Evolutionary conservation across 148 eudicot genomes (phyloP), one percentile per base, ranked within the genome.

Genomic region (Camellia sinensis): DNA sequence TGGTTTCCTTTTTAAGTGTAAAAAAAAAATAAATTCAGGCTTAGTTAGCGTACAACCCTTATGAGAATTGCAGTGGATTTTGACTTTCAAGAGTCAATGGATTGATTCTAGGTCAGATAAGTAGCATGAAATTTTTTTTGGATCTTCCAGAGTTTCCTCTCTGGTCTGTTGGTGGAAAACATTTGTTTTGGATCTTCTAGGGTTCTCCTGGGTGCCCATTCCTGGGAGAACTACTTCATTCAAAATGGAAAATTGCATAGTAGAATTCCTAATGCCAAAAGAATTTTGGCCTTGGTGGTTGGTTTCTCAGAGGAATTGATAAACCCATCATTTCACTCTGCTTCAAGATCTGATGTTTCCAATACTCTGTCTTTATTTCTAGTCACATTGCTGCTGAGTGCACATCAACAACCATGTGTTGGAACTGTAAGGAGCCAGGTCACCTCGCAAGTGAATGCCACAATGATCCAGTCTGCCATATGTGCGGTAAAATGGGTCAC

Each of bases 361-460:
- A 18, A 6, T 56, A 0, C 21, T 48, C 3, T 15, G 29, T 76
- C 52, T 76, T 57, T 21, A 3, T 7, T 22, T 41, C 48, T 77
- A 89, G 92, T 76, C 92, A 89, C 80, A 73, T 87, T 64, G 85
- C 89, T 68, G 76, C 81, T 15, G 92, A 89, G 80, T 89, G 92
- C 81, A 85, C 81, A 63, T 86, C 90, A 48, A 85, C 86, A 70
- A 82, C 86, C 46, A 84, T 83, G 18, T 89, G 92, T 72, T 89
- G 92, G 92, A 89, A 89, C 81, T 89, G 92, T 71, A 83, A 87
- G 79, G 86, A 86, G 63, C 90, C 92, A 22, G 90, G 92, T 37
- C 92, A 89, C 71, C 83, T 87, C 14, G 84, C 90, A 7, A 81
- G 82, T 62, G 79, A 78, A 56, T 89, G 92, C 85, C 64, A 77